Conservation (phyloP, 805 yeast genomes). For the Clavispora vitiphila region DNA sequence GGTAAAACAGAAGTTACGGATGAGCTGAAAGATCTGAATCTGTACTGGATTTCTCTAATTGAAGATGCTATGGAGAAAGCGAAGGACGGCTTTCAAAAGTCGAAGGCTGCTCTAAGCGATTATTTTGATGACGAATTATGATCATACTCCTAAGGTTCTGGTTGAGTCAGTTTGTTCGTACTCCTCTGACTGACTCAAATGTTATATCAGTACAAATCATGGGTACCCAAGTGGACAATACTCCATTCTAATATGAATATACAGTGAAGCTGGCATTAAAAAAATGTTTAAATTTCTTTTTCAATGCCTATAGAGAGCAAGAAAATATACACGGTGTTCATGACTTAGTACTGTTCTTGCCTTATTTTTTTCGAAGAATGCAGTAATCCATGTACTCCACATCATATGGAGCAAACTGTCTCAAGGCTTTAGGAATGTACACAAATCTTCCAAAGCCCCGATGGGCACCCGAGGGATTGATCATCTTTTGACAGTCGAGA, state of each 20-base stretch:
- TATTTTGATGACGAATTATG: conserved; percentile 39
- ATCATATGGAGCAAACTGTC: conserved; percentile 23
- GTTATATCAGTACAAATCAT: neutral
- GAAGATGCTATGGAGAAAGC: conserved; percentile 51
- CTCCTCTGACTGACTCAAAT: neutral
- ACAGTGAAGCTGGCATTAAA: neutral
- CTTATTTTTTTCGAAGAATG: conserved; percentile 15
- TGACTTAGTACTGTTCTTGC: neutral
- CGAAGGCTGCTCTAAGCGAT: conserved; percentile 47
- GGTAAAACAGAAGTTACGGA: conserved; percentile 28
- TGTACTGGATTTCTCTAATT: conserved; percentile 41
- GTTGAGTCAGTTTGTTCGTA: neutral
- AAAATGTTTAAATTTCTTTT: conserved; percentile 1
- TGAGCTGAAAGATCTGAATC: conserved; percentile 24
- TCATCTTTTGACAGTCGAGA: conserved; percentile 44
- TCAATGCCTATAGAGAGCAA: neutral
- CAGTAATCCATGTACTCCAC: conserved; percentile 51
- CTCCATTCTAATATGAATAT: neutral
- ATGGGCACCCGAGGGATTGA: conserved; percentile 51
- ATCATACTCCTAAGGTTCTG: neutral
- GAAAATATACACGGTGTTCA: neutral
- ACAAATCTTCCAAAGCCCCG: conserved; percentile 50
- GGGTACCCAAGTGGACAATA: neutral
- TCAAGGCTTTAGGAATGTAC: conserved; percentile 40
- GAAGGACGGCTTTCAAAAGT: conserved; percentile 44